Evolutionary conservation across 345 rosid species (phyloP).

Genomic region (Eucalyptus erythrocorys): DNA sequence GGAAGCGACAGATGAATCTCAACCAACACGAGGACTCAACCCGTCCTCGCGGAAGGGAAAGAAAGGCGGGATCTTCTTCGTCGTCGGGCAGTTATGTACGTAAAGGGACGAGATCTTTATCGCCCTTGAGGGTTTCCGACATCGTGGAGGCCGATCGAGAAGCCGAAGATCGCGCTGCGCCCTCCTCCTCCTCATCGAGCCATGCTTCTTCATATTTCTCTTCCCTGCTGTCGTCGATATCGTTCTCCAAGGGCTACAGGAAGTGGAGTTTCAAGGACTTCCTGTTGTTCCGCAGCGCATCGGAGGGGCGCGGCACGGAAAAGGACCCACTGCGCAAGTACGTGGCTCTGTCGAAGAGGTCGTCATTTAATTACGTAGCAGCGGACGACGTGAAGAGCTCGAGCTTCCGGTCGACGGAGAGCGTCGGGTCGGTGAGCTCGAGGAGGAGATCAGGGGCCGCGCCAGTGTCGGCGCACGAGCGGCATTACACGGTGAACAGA

Average conservation of each 20-base stretch:
- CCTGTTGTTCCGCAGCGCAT: conserved; percentile 74
- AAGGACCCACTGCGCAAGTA: conserved; percentile 38
- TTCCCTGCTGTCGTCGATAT: conserved; percentile 49
- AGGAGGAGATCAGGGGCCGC: conserved; percentile 30
- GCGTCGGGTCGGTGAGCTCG: conserved; percentile 31
- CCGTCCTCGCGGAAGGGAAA: conserved; percentile 17
- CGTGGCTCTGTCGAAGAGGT: conserved; percentile 32
- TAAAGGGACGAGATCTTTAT: conserved; percentile 67
- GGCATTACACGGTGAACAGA: conserved; percentile 79
- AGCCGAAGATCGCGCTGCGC: background rate
- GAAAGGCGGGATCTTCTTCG: conserved; percentile 5
- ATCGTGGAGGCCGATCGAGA: conserved; percentile 30
- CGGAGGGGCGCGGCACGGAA: conserved; percentile 71
- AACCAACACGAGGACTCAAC: background rate
- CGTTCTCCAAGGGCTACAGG: conserved; percentile 37
- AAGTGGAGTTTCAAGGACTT: conserved; percentile 90
- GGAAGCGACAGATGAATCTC: background rate
- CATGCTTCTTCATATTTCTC: conserved; percentile 26
- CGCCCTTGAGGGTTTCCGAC: conserved; percentile 70
- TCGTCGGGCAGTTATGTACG: conserved; percentile 7
- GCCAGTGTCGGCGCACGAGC: conserved; percentile 61
- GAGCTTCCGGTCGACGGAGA: conserved; percentile 65
- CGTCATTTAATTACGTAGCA: background rate
- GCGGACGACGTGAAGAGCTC: conserved; percentile 33
- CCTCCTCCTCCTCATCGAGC: conserved; percentile 2